These are phyloP conservation scores for Boletus albobrunnescens DNA, from an alignment of 1,284 basidiomycete species.

Conservation along the genomic window DNA sequence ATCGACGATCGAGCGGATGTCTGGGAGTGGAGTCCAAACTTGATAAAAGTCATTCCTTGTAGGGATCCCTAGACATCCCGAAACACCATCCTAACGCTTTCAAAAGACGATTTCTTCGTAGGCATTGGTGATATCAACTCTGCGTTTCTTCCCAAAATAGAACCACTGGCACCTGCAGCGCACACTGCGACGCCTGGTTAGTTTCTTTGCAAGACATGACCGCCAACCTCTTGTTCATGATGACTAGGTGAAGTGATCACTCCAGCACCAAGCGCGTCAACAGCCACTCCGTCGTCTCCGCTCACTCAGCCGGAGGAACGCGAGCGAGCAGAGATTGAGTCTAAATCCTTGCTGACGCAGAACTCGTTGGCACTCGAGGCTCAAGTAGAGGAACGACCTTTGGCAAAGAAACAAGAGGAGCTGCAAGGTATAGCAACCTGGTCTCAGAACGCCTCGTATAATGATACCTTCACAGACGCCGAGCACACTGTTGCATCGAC, in stretches of 20 bases:
- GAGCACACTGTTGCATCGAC: conserved; percentile 11
- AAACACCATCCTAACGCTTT: conserved; percentile 3
- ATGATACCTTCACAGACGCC: conserved; percentile 12
- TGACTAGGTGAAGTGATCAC: conserved; percentile 19
- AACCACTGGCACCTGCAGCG: conserved; percentile 44
- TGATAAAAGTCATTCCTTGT: conserved; percentile 97
- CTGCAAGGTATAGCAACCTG: conserved; percentile 45
- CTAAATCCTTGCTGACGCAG: conserved; percentile 54
- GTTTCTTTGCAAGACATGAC: conserved; percentile 9
- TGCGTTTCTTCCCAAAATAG: conserved; percentile 79
- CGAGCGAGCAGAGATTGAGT: conserved; percentile 44
- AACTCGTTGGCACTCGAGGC: conserved; percentile 76
- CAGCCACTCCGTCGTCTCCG: conserved; percentile 25
- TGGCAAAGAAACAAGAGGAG: conserved; percentile 86
- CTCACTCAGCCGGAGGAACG: conserved; percentile 35
- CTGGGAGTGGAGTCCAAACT: conserved; percentile 94
- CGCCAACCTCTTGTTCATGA: conserved; percentile 1
- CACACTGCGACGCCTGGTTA: conserved; percentile 26
- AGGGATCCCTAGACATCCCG: conserved; percentile 33
- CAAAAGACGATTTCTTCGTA: conserved; percentile 90
- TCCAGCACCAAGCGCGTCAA: conserved; percentile 10
- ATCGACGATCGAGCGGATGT: conserved; percentile 98
- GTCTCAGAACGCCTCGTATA: not conserved
- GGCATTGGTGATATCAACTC: conserved; percentile 99
- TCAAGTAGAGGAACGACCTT: conserved; percentile 80